Percentiles rank a stretch among this genome's conserved stretches.
Evolutionary conservation across 805 yeast genomes (phyloP).

Genomic region (Yamadazyma ubonensis): DNA sequence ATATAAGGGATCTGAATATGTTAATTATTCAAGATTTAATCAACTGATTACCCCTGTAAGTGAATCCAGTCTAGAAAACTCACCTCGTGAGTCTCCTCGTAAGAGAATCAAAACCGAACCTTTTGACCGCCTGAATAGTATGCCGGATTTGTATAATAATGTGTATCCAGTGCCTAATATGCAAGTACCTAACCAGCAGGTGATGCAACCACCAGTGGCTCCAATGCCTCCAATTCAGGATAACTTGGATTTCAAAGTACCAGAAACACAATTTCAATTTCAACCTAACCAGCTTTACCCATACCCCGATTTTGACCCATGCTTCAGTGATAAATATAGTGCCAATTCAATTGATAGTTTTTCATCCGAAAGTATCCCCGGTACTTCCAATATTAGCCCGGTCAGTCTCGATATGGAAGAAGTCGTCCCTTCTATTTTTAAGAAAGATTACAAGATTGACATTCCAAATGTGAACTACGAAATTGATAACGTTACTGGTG

Average conservation of each 20-base stretch:
- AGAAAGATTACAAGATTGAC: slow-evolving; percentile 10
- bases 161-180: neutral
- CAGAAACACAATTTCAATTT: neutral
- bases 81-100: slow-evolving; percentile 5
- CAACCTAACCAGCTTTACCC: slow-evolving; percentile 4
- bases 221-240: neutral
- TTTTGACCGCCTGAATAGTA: slow-evolving; percentile 4
- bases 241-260: neutral
- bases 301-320: neutral
- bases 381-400: slow-evolving; percentile 8
- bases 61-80: slow-evolving; percentile 1
- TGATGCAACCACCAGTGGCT: neutral
- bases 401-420: slow-evolving; percentile 8
- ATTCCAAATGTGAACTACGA: slow-evolving; percentile 5
- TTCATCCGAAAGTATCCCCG: neutral
- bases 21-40: slow-evolving; percentile 15
- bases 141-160: slow-evolving; percentile 7
- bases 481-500: neutral
- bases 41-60: slow-evolving; percentile 14
- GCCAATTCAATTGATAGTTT: neutral
- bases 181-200: neutral
- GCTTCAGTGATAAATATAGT: neutral
- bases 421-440: slow-evolving; percentile 9
- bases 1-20: slow-evolving; percentile 21
- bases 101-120: slow-evolving; percentile 7